Percentiles rank a stretch among this genome's conserved stretches.
These are phyloP conservation scores for Lipomyces sp. DNA, from an alignment of 805 yeast species.

Conservation along the genomic window DNA sequence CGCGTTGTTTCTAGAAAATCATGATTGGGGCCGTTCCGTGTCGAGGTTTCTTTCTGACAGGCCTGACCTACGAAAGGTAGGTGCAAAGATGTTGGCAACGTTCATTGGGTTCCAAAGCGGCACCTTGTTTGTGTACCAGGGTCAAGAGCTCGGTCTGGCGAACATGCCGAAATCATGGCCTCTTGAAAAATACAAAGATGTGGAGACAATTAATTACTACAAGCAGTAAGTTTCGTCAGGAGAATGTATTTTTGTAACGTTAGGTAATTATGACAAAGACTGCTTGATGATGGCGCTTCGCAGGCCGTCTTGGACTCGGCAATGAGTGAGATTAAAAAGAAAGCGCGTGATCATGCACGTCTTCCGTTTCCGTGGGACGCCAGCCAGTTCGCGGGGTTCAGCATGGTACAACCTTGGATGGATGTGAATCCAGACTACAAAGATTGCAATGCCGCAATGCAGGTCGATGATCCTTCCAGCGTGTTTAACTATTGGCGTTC, in stretches of 20 bases:
- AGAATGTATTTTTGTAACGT: neutral
- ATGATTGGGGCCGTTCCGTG: conserved; percentile 61
- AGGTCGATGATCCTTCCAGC: conserved; percentile 53
- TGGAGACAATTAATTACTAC: conserved; percentile 53
- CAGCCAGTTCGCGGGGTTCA: conserved; percentile 50
- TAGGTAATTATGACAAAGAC: neutral
- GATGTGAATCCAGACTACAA: conserved; percentile 54
- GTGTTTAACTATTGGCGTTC: conserved; percentile 54
- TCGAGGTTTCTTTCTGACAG: conserved; percentile 57
- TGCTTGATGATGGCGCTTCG: neutral
- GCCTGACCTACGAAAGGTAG: conserved; percentile 45
- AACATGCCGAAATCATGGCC: conserved; percentile 56
- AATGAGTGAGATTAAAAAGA: conserved; percentile 41
- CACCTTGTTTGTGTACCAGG: conserved; percentile 62
- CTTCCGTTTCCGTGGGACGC: conserved; percentile 60
- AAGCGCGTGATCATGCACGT: conserved; percentile 59
- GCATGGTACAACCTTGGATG: conserved; percentile 57
- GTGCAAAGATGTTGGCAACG: conserved; percentile 57
- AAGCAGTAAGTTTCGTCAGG: neutral
- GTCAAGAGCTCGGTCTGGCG: conserved; percentile 63
- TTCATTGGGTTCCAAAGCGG: conserved; percentile 58
- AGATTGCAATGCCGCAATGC: conserved; percentile 55
- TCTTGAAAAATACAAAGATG: conserved; percentile 57
- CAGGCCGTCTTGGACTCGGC: conserved; percentile 5
- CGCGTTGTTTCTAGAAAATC: conserved; percentile 61